Evolutionary conservation across 306 rosid species (phyloP).

Genomic region (Sicyos baderoa): DNA sequence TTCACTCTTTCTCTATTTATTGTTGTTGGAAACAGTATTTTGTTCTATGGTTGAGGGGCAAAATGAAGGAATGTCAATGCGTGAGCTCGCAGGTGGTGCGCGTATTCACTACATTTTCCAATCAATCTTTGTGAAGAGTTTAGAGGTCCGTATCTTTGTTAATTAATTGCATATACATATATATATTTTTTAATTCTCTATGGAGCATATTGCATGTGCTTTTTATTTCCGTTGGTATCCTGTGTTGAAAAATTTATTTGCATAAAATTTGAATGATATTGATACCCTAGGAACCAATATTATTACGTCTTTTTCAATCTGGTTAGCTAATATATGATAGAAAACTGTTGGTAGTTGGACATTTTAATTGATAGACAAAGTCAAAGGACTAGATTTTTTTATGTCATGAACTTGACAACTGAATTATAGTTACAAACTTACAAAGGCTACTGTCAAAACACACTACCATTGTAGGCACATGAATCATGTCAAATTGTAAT

Average conservation of each 20-base stretch:
- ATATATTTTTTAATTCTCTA: not conserved
- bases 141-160: constrained; percentile 28
- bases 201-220: not conserved
- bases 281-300: not conserved
- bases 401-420: not conserved
- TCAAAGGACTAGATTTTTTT: not conserved
- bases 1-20: not conserved
- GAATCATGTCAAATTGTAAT: not conserved
- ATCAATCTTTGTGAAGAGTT: constrained; percentile 39
- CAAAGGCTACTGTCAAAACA: not conserved
- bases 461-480: not conserved
- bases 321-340: not conserved
- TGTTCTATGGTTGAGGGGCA: constrained; percentile 36
- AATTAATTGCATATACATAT: not conserved
- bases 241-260: not conserved
- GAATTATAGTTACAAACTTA: not conserved
- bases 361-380: not conserved
- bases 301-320: not conserved
- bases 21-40: constrained; percentile 26
- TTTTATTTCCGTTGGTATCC: not conserved
- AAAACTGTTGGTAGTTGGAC: not conserved
- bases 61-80: constrained; percentile 28
- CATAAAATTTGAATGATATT: constrained; percentile 3
- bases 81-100: constrained; percentile 38
- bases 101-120: constrained; percentile 41